These are phyloP conservation scores for Alternaria dauci DNA, from an alignment of 2,329 filamentous ascomycete species.

Conservation along the genomic window DNA sequence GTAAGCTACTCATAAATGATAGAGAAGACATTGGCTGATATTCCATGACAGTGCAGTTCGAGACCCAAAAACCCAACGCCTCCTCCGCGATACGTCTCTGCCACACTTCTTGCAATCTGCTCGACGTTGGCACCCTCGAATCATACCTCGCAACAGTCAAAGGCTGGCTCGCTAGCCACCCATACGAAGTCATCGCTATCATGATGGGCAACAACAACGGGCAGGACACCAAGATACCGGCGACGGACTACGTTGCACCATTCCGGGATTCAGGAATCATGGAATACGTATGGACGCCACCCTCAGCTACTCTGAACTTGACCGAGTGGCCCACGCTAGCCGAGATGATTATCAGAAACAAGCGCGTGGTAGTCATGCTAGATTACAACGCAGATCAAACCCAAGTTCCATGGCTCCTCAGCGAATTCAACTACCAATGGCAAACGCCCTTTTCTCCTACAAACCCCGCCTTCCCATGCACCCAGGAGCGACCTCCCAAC, in stretches of 20 bases:
- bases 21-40: slow-evolving; percentile 1
- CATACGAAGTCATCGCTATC: slow-evolving; percentile 88
- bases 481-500: slow-evolving; percentile 76
- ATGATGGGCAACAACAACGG: slow-evolving; percentile 78
- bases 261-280: slow-evolving; percentile 77
- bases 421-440: slow-evolving; percentile 89
- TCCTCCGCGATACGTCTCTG: slow-evolving; percentile 72
- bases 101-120: slow-evolving; percentile 81
- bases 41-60: slow-evolving; percentile 63
- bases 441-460: slow-evolving; percentile 86
- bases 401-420: slow-evolving; percentile 81
- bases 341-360: slow-evolving; percentile 56
- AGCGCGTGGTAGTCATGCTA: slow-evolving; percentile 47
- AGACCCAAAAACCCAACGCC: slow-evolving; percentile 64
- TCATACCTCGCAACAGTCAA: slow-evolving; percentile 74
- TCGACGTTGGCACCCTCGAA: slow-evolving; percentile 81
- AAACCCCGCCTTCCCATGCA: slow-evolving; percentile 77
- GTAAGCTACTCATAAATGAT: slow-evolving; percentile 25
- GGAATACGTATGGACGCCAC: slow-evolving; percentile 76
- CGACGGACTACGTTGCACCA: slow-evolving; percentile 70
- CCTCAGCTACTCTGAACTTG: slow-evolving; percentile 73
- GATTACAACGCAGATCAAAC: slow-evolving; percentile 71
- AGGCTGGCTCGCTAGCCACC: slow-evolving; percentile 76
- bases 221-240: slow-evolving; percentile 61
- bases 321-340: slow-evolving; percentile 85